Percentiles rank a stretch among this genome's conserved stretches.
Conservation (phyloP, 1,139 yeast genomes). For the Hanseniaspora uvarum region DNA sequence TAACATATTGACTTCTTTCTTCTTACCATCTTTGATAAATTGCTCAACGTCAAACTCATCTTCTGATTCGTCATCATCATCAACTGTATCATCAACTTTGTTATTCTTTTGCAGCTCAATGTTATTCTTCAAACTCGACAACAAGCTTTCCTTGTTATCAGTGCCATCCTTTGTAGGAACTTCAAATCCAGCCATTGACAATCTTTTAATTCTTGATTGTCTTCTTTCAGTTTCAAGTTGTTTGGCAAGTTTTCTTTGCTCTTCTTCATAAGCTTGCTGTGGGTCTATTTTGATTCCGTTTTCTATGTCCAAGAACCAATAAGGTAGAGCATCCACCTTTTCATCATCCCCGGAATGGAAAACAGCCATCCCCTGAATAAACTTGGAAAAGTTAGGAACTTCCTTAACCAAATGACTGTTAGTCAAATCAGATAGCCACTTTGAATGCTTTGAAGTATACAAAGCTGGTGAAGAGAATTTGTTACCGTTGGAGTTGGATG, state of each 20-base stretch:
- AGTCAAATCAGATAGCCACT: slow-evolving; percentile 83
- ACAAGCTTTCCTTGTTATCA: slow-evolving; percentile 25
- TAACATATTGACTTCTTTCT: slow-evolving; percentile 25
- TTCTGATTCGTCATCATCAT: slow-evolving; percentile 23
- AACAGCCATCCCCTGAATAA: slow-evolving; percentile 81
- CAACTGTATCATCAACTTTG: slow-evolving; percentile 28
- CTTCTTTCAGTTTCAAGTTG: slow-evolving; percentile 43
- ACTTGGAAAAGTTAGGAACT: slow-evolving; percentile 82
- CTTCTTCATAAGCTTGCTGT: slow-evolving; percentile 57
- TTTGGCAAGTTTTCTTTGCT: slow-evolving; percentile 36
- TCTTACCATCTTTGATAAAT: slow-evolving; percentile 6
- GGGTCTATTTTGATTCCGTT: slow-evolving; percentile 68
- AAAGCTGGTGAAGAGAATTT: slow-evolving; percentile 26
- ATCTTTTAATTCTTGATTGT: slow-evolving; percentile 33
- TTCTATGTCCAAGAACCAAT: slow-evolving; percentile 90
- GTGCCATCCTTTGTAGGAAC: slow-evolving; percentile 8
- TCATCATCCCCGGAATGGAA: slow-evolving; percentile 77
- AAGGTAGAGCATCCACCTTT: slow-evolving; percentile 77
- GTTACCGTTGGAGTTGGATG: slow-evolving; percentile 25
- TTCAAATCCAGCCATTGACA: slow-evolving; percentile 23
- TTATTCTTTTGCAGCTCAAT: slow-evolving; percentile 28
- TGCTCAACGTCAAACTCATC: slow-evolving; percentile 15
- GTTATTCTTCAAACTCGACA: slow-evolving; percentile 35
- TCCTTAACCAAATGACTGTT: slow-evolving; percentile 77
- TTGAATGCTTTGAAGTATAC: slow-evolving; percentile 41